Percentiles rank a stretch among this genome's conserved stretches.
Evolutionary conservation across 805 yeast genomes (phyloP).

Genomic region (Cyberlindnera maclurae): DNA sequence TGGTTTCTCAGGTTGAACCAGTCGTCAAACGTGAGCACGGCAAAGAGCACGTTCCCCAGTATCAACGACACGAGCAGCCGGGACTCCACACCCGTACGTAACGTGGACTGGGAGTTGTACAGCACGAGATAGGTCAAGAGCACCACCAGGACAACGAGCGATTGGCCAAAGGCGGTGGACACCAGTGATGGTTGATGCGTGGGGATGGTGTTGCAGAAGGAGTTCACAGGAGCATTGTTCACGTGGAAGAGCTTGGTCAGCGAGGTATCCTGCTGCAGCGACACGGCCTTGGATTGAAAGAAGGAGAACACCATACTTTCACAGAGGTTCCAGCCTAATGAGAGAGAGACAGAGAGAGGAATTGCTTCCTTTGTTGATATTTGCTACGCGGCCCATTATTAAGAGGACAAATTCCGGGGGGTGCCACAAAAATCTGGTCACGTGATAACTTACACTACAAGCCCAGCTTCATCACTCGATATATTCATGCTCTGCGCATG

Average conservation of each 20-base stretch:
- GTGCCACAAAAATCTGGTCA: too few relatives aligned
- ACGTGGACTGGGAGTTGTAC: slow-evolving; percentile 1
- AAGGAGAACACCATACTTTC: slow-evolving; percentile 1
- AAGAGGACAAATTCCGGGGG: too few relatives aligned
- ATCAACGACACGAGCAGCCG: slow-evolving; percentile 18
- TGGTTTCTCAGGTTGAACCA: slow-evolving; percentile 21
- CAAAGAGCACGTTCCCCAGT: slow-evolving; percentile 15
- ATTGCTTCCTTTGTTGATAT: too few relatives aligned
- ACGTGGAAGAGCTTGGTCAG: slow-evolving; percentile 15
- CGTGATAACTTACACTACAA: too few relatives aligned
- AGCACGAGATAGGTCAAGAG: slow-evolving; percentile 10
- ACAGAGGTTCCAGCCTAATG: slow-evolving; percentile 4
- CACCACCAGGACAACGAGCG: slow-evolving; percentile 11
- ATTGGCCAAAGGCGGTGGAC: slow-evolving; percentile 21
- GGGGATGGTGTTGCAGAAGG: slow-evolving; percentile 19
- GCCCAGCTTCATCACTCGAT: too few relatives aligned
- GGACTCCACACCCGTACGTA: slow-evolving; percentile 18
- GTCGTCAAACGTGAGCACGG: slow-evolving; percentile 16
- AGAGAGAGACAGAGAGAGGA: too few relatives aligned
- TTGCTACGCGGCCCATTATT: too few relatives aligned
- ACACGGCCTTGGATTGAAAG: slow-evolving; percentile 5
- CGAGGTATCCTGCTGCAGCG: slow-evolving; percentile 5
- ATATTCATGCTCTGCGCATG: not conserved
- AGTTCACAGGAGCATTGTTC: slow-evolving; percentile 22
- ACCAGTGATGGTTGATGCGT: slow-evolving; percentile 20